Conservation (phyloP, 345 rosid genomes). For the Populus nigra region DNA sequence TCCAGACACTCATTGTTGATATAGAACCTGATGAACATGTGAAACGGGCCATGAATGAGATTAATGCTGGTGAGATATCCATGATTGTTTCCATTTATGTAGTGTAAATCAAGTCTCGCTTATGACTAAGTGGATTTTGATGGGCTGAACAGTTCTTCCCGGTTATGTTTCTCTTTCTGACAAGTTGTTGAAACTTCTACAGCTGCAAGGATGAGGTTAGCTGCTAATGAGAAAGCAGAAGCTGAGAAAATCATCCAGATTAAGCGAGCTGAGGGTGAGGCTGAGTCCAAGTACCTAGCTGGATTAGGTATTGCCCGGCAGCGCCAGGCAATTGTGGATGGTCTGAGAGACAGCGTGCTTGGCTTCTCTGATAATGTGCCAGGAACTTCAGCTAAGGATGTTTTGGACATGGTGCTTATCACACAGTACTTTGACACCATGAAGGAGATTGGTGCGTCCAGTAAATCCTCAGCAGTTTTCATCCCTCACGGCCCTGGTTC, state of each 20-base stretch:
- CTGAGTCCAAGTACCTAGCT: conserved; percentile 19
- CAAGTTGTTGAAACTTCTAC: not conserved
- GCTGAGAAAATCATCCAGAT: conserved; percentile 24
- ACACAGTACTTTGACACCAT: conserved; percentile 28
- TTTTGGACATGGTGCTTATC: conserved; percentile 27
- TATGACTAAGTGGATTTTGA: too few species aligned
- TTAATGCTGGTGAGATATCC: conserved; percentile 18
- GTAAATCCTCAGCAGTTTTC: conserved; percentile 17
- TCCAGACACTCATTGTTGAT: conserved; percentile 16
- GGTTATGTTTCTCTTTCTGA: not conserved
- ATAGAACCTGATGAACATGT: conserved; percentile 15
- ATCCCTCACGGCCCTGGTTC: conserved; percentile 25
- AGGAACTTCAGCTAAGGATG: conserved; percentile 23
- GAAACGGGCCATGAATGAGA: conserved; percentile 27
- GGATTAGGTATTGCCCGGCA: conserved; percentile 24
- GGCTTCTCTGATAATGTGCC: conserved; percentile 25
- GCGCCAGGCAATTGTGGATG: conserved; percentile 28
- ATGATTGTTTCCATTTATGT: too few species aligned
- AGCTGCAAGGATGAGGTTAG: conserved; percentile 25
- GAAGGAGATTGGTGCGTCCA: conserved; percentile 23
- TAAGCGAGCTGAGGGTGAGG: conserved; percentile 24
- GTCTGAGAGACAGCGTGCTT: conserved; percentile 28
- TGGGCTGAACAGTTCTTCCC: too few species aligned
- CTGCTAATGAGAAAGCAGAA: conserved; percentile 25
- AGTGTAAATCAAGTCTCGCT: too few species aligned